phyloP scores from a whole-genome alignment of 805 yeast genomes.

The Candida dendrica region DNA sequence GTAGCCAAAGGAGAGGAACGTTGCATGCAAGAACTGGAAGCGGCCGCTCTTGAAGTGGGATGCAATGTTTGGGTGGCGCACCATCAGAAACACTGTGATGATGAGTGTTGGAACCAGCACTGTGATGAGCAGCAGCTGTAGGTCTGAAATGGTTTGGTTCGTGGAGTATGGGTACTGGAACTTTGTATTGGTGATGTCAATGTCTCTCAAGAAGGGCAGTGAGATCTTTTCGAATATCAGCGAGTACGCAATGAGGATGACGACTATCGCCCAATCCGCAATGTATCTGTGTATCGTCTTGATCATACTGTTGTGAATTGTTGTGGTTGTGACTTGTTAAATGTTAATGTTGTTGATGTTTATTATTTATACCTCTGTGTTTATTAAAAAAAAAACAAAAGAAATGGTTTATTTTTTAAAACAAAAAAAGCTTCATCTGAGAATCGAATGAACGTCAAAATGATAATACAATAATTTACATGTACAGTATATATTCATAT shows the following conservation, averaged over 20 bases:
- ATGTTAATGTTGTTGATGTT: too few relatives aligned
- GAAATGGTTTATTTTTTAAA: too few relatives aligned
- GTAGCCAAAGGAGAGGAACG: constrained; percentile 6
- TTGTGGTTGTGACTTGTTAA: too few relatives aligned
- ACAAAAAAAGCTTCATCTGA: too few relatives aligned
- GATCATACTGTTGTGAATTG: background rate
- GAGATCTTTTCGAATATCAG: background rate
- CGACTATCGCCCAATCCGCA: background rate
- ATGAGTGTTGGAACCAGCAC: constrained; percentile 1
- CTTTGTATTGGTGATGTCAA: constrained; percentile 22
- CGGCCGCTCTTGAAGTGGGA: background rate
- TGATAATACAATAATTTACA: too few relatives aligned
- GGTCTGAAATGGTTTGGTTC: constrained; percentile 4
- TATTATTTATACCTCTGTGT: too few relatives aligned
- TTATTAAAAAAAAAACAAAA: too few relatives aligned
- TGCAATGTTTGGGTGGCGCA: background rate
- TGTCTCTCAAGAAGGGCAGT: constrained; percentile 24
- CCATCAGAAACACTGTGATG: background rate
- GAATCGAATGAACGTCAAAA: too few relatives aligned
- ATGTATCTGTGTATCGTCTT: background rate
- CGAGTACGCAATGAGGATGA: background rate
- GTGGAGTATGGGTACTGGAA: constrained; percentile 24
- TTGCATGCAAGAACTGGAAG: constrained; percentile 8
- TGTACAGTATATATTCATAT: too few relatives aligned
- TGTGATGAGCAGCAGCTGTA: constrained; percentile 4